A percentile compares a stretch with the other conserved stretches of the same genome.
Evolutionary conservation across 441 rosid species (phyloP).

Genomic region (Raphanus hybrid): DNA sequence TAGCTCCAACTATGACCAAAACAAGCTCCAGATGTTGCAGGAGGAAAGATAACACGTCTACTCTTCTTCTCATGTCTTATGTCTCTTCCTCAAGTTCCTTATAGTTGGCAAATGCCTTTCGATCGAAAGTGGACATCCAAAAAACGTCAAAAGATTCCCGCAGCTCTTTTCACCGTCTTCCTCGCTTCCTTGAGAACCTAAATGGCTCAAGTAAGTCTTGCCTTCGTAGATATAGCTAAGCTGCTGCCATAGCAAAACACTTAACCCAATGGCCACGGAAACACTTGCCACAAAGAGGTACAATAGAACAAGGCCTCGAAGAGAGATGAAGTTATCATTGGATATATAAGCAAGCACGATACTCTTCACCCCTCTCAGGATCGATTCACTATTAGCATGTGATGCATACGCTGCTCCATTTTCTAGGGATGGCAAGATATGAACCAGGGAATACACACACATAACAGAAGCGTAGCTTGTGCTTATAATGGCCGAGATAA

Average conservation of each 20-base stretch:
- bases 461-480: constrained; percentile 60
- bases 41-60: no score
- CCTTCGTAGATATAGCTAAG: constrained; percentile 85
- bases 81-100: constrained; percentile 62
- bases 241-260: constrained; percentile 87
- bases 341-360: constrained; percentile 51
- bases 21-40: constrained; percentile 31
- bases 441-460: constrained; percentile 54
- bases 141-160: constrained; percentile 69
- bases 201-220: constrained; percentile 72
- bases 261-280: constrained; percentile 73
- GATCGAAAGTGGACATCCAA: constrained; percentile 64
- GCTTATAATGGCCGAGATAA: constrained; percentile 72
- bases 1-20: constrained; percentile 25
- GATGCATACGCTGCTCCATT: constrained; percentile 37
- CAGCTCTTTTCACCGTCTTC: constrained; percentile 64
- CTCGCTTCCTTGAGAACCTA: constrained; percentile 58
- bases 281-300: constrained; percentile 74
- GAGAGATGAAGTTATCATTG: constrained; percentile 61
- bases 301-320: constrained; percentile 74
- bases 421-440: constrained; percentile 60
- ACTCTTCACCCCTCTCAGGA: constrained; percentile 54
- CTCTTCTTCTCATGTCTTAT: constrained; percentile 63
- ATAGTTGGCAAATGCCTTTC: constrained; percentile 56
- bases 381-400: constrained; percentile 30